Evolutionary conservation across 805 yeast genomes (phyloP).

Genomic region (Torulaspora delbrueckii): DNA sequence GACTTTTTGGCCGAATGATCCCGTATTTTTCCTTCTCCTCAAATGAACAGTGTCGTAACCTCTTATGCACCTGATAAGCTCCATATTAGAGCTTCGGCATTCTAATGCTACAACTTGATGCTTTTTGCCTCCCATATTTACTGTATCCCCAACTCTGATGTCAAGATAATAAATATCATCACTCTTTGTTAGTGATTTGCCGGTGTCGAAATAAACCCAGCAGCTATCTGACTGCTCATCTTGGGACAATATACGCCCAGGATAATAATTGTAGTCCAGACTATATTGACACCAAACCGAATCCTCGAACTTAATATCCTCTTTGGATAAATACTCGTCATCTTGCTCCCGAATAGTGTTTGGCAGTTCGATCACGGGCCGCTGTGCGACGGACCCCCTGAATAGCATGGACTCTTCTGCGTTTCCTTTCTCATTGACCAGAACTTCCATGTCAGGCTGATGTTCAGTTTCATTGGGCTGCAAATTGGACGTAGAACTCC

Average conservation of each 20-base stretch:
- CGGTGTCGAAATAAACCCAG: conserved; percentile 24
- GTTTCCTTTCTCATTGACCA: background rate
- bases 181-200: conserved; percentile 15
- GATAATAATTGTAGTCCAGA: conserved; percentile 41
- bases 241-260: conserved; percentile 40
- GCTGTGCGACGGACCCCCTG: too few relatives aligned
- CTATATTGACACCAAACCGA: conserved; percentile 54
- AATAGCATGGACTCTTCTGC: background rate
- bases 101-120: conserved; percentile 47
- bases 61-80: conserved; percentile 48
- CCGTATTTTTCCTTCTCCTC: conserved; percentile 26
- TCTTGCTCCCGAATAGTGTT: conserved; percentile 5
- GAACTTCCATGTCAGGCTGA: background rate
- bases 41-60: conserved; percentile 53
- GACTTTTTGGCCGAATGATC: conserved; percentile 17
- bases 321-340: conserved; percentile 21
- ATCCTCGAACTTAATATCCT: conserved; percentile 30
- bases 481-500: background rate
- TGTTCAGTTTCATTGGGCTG: background rate
- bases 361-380: background rate
- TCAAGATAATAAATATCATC: conserved; percentile 45
- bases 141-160: conserved; percentile 52
- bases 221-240: conserved; percentile 17
- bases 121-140: conserved; percentile 36
- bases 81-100: conserved; percentile 19